Base-by-base conservation (phyloP, 140 eudicot species). In the Flaveria floridana region DNA sequence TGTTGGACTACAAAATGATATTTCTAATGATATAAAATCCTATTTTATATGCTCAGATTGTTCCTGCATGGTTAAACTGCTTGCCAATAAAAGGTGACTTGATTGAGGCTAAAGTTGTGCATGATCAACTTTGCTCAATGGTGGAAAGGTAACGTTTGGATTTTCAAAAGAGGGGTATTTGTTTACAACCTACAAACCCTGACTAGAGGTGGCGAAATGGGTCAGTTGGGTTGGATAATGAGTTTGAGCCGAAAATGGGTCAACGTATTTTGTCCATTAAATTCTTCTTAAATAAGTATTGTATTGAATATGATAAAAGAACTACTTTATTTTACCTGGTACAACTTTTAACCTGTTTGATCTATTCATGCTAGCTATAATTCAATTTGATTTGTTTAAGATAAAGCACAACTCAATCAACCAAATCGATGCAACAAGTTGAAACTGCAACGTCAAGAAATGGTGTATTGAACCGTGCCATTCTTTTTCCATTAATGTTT, bases 91-190 rank as follows among this genome's bases (percentile, higher is more conserved):
- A 76, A 79, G 90, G 90, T 30, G 93, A 87, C 65, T 76, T 87
- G 81, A 73, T 85, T 25, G 93, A 87, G 84, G 93, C 93, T 37
- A 87, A 85, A 83, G 80, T 76, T 66, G 93, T 87, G 20, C 93
- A 87, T 68, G 86, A 87, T 66, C 93, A 87, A 78, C 93, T 87
- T 65, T 87, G 93, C 69, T 81, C 88, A 30, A 87, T 87, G 93
- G 93, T 87, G 46, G 93, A 87, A 83, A 87, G 93, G 92, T 80
- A 81, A 46, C 52, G 68, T 44, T 23, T 4, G 9, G 28, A 37
- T 59, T 25, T 34, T 53, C 14, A 6, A 61, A 63, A 52, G 51
- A 11, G 56, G 20, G 11, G 51, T 12, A 1, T 48, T 11, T 59
- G 63, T 63, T 20, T 37, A 46, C 56, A 79, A 53, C 28, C 23